A percentile compares a stretch with the other conserved stretches of the same genome.
Conservation (phyloP, 2,329 filamentous ascomycete species). For the Pyrenophora teres region DNA sequence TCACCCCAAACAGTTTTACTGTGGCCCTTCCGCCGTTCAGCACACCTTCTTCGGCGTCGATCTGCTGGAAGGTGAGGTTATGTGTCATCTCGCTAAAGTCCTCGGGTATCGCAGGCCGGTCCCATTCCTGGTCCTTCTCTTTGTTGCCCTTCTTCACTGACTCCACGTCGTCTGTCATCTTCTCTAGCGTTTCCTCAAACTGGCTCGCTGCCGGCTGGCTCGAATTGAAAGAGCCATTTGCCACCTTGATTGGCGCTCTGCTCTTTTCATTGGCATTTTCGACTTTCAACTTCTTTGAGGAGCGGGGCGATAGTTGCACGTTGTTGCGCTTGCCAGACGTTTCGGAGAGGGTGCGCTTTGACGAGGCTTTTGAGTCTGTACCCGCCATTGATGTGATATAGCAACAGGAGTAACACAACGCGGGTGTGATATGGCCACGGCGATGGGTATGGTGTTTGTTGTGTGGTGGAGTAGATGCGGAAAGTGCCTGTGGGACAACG, state of each 20-base stretch:
- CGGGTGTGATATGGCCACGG: background rate
- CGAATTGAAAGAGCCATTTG: constrained; percentile 61
- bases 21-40: constrained; percentile 75
- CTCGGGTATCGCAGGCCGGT: constrained; percentile 62
- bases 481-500: constrained; percentile 27
- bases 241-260: constrained; percentile 67
- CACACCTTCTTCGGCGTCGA: constrained; percentile 90
- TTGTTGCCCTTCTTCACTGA: constrained; percentile 83
- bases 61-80: constrained; percentile 88
- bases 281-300: constrained; percentile 83
- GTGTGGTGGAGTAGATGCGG: constrained; percentile 21
- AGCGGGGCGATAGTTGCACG: constrained; percentile 51
- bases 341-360: constrained; percentile 55
- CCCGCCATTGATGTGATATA: constrained; percentile 36
- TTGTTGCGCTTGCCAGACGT: constrained; percentile 52
- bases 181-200: constrained; percentile 95
- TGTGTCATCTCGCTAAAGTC: constrained; percentile 68
- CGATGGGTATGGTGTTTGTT: constrained; percentile 16
- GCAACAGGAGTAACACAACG: background rate
- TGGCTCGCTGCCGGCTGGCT: constrained; percentile 85
- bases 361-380: constrained; percentile 43
- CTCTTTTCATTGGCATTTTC: constrained; percentile 63
- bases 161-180: constrained; percentile 90
- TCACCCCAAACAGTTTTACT: constrained; percentile 93
- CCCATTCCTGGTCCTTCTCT: constrained; percentile 94